Base-by-base conservation (phyloP, 768 basidiomycete genomes). In the Lyophyllum semitale region DNA sequence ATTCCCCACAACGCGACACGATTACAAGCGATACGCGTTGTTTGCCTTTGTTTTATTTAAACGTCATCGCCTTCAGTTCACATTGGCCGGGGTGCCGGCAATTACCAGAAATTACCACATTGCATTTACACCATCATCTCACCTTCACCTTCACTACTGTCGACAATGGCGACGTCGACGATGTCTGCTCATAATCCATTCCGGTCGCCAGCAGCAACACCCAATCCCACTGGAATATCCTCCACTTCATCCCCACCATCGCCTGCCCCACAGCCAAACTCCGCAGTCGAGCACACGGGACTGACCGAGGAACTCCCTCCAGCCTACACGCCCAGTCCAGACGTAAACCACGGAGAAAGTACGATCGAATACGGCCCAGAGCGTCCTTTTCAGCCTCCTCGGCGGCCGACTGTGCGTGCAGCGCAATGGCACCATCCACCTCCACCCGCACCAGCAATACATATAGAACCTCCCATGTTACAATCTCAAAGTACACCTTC, bases 241-340 rank as follows among this genome's bases (percentile, higher is more conserved):
- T 23, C 54, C 23, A 29, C 43, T 55, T 23, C 48, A n/a, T 37
- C 22, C 40, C 27, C 55, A 7, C 7, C 17, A 1, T 4, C 41
- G 47, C 27, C 46, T 37, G 17, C 45, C 25, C 23, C 54, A 30
- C 30, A 46, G 33, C 38, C 49, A 37, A 41, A 23, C 9, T 27
- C 43, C 45, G 44, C 26, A 51, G 47, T 42, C 22, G 55, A 53
- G 13, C 3, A 27, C 23, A 44, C 33, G 25, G 58, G 61, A 12
- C 57, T 78, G 25, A 66, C 71, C 2, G 85, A 85, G n/a, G 84
- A 85, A 18, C 70, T 75, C 11, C 89, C 89, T 0, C 90, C 90
- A 0, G 83, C 89, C 0, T 92, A 91, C 62, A 88, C 88, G 0
- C 72, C 82, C 0, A 59, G 76, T 1, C 80, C 89, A 3, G 78